A percentile compares a stretch with the other conserved stretches of the same genome.
phyloP scores from a whole-genome alignment of 768 basidiomycete genomes.

The Mycena polygramma region DNA sequence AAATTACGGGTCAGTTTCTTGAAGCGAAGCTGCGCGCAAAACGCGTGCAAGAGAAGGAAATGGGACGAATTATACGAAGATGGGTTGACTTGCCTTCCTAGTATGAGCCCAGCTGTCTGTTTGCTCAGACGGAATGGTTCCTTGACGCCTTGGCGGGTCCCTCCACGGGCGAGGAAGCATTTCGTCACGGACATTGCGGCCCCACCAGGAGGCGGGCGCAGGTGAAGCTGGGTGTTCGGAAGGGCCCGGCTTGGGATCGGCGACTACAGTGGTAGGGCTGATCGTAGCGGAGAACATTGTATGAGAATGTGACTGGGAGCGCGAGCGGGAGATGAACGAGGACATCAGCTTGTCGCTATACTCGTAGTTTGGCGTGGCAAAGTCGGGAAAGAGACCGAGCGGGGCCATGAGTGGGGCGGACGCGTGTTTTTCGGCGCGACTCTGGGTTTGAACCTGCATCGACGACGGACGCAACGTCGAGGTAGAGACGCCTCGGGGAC shows the following conservation, averaged over 20 bases:
- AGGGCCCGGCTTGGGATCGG: conserved; percentile 7
- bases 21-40: not conserved
- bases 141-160: conserved; percentile 34
- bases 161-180: conserved; percentile 36
- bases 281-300: conserved; percentile 22
- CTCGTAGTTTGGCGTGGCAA: conserved; percentile 23
- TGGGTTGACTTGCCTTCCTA: conserved; percentile 30
- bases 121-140: conserved; percentile 43
- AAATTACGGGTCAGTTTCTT: not conserved
- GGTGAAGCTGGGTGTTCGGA: conserved; percentile 21
- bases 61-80: too few species aligned
- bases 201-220: conserved; percentile 37
- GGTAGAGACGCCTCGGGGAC: conserved; percentile 32
- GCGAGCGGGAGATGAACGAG: conserved; percentile 36
- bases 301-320: conserved; percentile 33
- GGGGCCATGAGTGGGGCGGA: conserved; percentile 3
- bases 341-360: conserved; percentile 28
- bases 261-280: conserved; percentile 24
- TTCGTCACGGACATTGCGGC: conserved; percentile 32
- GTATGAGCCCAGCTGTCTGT: conserved; percentile 40
- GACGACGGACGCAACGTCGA: conserved; percentile 26
- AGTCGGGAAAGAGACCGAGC: conserved; percentile 33
- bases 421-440: conserved; percentile 28
- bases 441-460: conserved; percentile 11
- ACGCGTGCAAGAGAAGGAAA: conserved; percentile 12